A percentile compares a stretch with the other conserved stretches of the same genome.
Evolutionary conservation across 2,329 filamentous ascomycete genomes (phyloP).

Genomic region (Trichoderma atroviride): DNA sequence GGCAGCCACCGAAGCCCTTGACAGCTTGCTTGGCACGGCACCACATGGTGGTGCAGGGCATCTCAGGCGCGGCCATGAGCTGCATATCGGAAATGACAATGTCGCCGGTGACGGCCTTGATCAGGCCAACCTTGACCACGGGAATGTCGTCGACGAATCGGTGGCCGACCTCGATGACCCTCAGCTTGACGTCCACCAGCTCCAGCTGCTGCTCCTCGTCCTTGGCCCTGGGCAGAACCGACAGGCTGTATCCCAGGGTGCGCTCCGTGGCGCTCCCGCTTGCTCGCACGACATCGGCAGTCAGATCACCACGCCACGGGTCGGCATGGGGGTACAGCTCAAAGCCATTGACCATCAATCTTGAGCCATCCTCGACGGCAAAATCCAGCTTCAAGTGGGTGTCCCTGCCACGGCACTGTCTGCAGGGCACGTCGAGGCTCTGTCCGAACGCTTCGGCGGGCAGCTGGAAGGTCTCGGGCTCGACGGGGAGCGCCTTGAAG

Average conservation of each 20-base stretch:
- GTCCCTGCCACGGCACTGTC: constrained; percentile 53
- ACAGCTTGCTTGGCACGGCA: constrained; percentile 49
- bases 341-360: constrained; percentile 61
- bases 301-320: constrained; percentile 48
- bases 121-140: constrained; percentile 60
- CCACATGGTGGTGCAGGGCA: constrained; percentile 53
- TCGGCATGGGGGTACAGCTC: constrained; percentile 61
- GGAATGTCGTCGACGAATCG: constrained; percentile 58
- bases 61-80: constrained; percentile 37
- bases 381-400: constrained; percentile 58
- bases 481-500: constrained; percentile 46
- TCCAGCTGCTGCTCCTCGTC: constrained; percentile 56
- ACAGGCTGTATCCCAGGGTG: constrained; percentile 55
- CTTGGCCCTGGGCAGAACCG: constrained; percentile 47
- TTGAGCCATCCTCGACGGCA: constrained; percentile 51
- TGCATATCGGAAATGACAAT: constrained; percentile 57
- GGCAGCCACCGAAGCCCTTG: constrained; percentile 35
- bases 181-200: constrained; percentile 57
- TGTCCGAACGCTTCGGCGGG: constrained; percentile 41
- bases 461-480: constrained; percentile 43
- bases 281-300: constrained; percentile 50
- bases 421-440: constrained; percentile 55
- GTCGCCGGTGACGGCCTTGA: constrained; percentile 59
- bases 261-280: constrained; percentile 40
- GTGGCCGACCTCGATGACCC: constrained; percentile 62